Evolutionary conservation across 148 eudicot species (phyloP), one percentile per base, ranked within the genome.

Genomic region (Vaccinium vitisidaea): DNA sequence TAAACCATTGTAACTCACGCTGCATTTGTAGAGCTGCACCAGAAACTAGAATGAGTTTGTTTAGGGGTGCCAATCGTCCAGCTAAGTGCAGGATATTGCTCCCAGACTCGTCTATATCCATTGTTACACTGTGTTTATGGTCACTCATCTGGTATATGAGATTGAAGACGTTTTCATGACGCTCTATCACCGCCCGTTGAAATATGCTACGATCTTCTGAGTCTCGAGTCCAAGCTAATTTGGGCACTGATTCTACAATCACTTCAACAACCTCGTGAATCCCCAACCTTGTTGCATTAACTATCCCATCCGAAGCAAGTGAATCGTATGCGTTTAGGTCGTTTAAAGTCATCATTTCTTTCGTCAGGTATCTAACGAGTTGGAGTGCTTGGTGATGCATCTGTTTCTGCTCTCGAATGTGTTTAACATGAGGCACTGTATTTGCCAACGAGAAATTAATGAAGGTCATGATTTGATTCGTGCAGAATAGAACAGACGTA

Each of bases 121-220:
- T 4, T 32, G 48, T 13, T 2, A 73, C 14, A 32, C 0, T 0
- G 0, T 73, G 6, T 4, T 73, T 73, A 73, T 39, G 50, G 7
- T 73, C 77, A 6, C 80, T 87, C 4, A 85, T 77, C 65, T 89
- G 85, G 61, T 82, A 83, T 75, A 89, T 79, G 1, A 87, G 75
- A 18, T 65, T 83, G 73, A 87, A 89, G 4, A 89, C 80, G 49
- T 75, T 39, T 50, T 83, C 89, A 55, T 69, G 87, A 0, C 89
- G 86, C 13, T 63, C 25, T 8, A 79, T 18, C 46, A 89, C 89
- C 0, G 91, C 91, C 6, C 58, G 65, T 50, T 89, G 91, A 70
- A 89, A 89, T 48, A 87, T 61, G 79, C 73, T 82, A 3, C 23
- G 69, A 8, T 43, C 3, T 5, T 63, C 77, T 11, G 54, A 50